Base-by-base conservation (phyloP, 768 basidiomycete species). In the Coprinellus micaceus region DNA sequence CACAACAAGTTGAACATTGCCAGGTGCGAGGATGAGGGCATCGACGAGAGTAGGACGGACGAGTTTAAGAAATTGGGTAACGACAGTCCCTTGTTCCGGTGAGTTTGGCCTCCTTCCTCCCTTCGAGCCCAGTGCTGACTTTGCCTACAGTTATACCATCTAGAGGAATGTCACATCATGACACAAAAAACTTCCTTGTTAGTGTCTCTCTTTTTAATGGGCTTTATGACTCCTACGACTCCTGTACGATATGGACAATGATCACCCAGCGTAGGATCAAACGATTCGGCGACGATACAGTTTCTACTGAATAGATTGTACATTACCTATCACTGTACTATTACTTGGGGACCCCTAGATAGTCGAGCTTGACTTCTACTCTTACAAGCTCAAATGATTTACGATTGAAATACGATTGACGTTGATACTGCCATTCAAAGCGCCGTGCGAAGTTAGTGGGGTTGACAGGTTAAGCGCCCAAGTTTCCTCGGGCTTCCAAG, bases 1-100 rank as follows among this genome's bases (percentile, higher is more conserved):
- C 64, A 82, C 25, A 85, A 85, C 62, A 77, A 76, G 59, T 60
- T 66, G 53, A 84, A 81, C 51, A 75, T 76, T 43, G 74, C 69
- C 11, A 59, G 67, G 11, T 84, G 83, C 58, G 65, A 65, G 4
- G 67, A 69, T 4, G 72, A 76, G 52, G 74, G 74, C 2, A 79
- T 85, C 49, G 71, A 73, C 7, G 68, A 71, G 12, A 71, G 66
- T 44, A 68, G 65, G 44, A 66, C 61, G 49, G 70, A 71, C 4
- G 74, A 80, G 40, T 83, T 78, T 60, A 67, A 63, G 36, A 66
- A 81, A 4, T 69, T 83, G 67, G 83, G 81, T 5, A 80, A 80
- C 57, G 69, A 76, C 37, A 82, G 80, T 54, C 83, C 84, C 41
- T 67, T 85, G 36, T 85, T 81, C 71, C 76, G 80, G 79, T 79